phyloP scores from a whole-genome alignment of 176 grass and related monocot species.

The Cocos nucifera region DNA sequence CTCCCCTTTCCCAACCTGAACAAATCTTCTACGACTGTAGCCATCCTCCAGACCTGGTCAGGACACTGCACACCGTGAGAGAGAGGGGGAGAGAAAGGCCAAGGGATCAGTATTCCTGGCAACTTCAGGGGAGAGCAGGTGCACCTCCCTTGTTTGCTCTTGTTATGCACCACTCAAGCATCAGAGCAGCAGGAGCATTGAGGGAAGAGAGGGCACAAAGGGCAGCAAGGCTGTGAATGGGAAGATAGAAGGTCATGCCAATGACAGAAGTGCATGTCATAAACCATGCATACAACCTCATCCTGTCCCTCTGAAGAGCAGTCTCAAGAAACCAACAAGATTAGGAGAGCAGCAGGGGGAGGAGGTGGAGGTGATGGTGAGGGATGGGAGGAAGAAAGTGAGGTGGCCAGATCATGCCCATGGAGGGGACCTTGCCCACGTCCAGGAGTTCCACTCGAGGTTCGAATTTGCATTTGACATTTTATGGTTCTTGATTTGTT shows the following conservation, averaged over 20 bases:
- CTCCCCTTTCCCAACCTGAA: too few species aligned
- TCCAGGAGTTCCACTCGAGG: conserved; percentile 31
- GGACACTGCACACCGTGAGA: not conserved
- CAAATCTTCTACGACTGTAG: too few species aligned
- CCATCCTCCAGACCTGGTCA: not conserved
- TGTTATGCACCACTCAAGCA: conserved; percentile 11
- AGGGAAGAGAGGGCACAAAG: conserved; percentile 3
- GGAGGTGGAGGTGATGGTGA: conserved; percentile 2
- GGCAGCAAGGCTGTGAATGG: not conserved
- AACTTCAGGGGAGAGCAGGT: conserved; percentile 1
- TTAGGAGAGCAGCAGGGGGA: not conserved
- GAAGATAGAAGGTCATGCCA: not conserved
- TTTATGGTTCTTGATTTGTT: too few species aligned
- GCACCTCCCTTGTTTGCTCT: conserved; percentile 8
- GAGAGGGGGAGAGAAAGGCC: not conserved
- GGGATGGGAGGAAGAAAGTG: conserved; percentile 27
- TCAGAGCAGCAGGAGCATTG: conserved; percentile 2
- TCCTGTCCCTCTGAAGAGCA: conserved; percentile 16
- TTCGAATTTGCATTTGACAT: not conserved
- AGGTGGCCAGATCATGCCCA: conserved; percentile 31
- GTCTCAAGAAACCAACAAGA: conserved; percentile 10
- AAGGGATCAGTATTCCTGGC: not conserved
- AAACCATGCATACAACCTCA: not conserved
- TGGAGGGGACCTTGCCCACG: conserved; percentile 33
- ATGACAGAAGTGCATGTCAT: not conserved